A percentile compares a stretch with the other conserved stretches of the same genome.
Conservation (phyloP, 805 yeast species). For the Ogataea naganishii region DNA sequence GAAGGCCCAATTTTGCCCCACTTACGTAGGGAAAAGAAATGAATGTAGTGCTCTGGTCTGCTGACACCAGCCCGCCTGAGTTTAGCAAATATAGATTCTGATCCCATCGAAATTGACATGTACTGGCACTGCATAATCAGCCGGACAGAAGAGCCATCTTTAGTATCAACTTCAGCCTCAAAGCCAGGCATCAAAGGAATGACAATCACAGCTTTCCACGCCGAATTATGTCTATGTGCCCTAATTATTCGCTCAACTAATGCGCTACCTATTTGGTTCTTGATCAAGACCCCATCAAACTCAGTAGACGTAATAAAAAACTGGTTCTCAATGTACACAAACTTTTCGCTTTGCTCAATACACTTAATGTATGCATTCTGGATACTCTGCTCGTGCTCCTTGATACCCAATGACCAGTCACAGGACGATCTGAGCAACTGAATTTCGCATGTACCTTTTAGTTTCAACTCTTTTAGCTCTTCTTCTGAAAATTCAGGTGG, state of each 20-base stretch:
- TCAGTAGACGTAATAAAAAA: conserved; percentile 88
- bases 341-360: conserved; percentile 88
- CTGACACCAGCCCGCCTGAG: conserved; percentile 64
- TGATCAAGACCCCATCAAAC: conserved; percentile 74
- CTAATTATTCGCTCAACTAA: conserved; percentile 90
- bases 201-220: conserved; percentile 86
- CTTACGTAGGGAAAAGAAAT: conserved; percentile 83
- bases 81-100: conserved; percentile 78
- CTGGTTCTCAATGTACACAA: conserved; percentile 91
- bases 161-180: conserved; percentile 83
- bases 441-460: conserved; percentile 83
- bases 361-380: conserved; percentile 87
- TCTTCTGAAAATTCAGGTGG: conserved; percentile 78
- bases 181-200: conserved; percentile 98
- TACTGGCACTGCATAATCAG: conserved; percentile 95
- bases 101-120: conserved; percentile 87
- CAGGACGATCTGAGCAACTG: conserved; percentile 88
- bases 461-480: conserved; percentile 52
- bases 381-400: conserved; percentile 79
- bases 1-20: conserved; percentile 90
- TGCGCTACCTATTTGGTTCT: conserved; percentile 92
- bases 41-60: conserved; percentile 84
- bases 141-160: conserved; percentile 92
- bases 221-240: conserved; percentile 67
- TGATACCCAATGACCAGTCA: conserved; percentile 86